Conservation (phyloP, 2,329 filamentous ascomycete genomes). For the Phaeoacremonium minimum region DNA sequence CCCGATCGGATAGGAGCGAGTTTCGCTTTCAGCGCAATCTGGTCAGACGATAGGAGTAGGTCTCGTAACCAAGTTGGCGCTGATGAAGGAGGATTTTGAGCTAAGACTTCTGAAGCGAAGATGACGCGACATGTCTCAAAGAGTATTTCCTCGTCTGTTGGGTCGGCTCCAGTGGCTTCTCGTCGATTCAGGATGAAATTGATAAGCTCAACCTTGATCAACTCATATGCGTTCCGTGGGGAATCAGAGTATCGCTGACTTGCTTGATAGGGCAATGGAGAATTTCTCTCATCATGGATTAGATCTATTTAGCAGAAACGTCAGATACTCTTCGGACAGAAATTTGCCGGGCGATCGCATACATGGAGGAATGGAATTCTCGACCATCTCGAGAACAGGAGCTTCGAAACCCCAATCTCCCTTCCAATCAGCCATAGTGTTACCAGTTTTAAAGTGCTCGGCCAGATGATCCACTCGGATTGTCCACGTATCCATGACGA, state of each 20-base stretch:
- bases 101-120: slow-evolving; percentile 46
- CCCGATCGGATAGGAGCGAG: slow-evolving; percentile 42
- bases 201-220: slow-evolving; percentile 54
- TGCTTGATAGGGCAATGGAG: slow-evolving; percentile 49
- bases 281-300: slow-evolving; percentile 59
- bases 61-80: slow-evolving; percentile 53
- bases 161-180: slow-evolving; percentile 32
- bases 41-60: slow-evolving; percentile 46
- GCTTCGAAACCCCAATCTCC: slow-evolving; percentile 66
- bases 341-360: slow-evolving; percentile 22
- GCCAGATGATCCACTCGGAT: slow-evolving; percentile 58
- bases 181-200: slow-evolving; percentile 43
- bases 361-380: slow-evolving; percentile 65
- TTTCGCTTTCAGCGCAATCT: slow-evolving; percentile 36
- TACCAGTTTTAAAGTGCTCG: slow-evolving; percentile 64
- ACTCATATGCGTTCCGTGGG: slow-evolving; percentile 55
- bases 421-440: slow-evolving; percentile 66
- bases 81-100: slow-evolving; percentile 30
- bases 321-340: slow-evolving; percentile 24
- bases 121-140: slow-evolving; percentile 57
- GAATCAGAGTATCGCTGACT: slow-evolving; percentile 36
- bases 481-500: slow-evolving; percentile 58
- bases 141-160: slow-evolving; percentile 49
- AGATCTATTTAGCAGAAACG: slow-evolving; percentile 43
- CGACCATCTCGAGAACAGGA: slow-evolving; percentile 57